Conservation (phyloP, 2,329 filamentous ascomycete genomes). For the Colletotrichum sp. region DNA sequence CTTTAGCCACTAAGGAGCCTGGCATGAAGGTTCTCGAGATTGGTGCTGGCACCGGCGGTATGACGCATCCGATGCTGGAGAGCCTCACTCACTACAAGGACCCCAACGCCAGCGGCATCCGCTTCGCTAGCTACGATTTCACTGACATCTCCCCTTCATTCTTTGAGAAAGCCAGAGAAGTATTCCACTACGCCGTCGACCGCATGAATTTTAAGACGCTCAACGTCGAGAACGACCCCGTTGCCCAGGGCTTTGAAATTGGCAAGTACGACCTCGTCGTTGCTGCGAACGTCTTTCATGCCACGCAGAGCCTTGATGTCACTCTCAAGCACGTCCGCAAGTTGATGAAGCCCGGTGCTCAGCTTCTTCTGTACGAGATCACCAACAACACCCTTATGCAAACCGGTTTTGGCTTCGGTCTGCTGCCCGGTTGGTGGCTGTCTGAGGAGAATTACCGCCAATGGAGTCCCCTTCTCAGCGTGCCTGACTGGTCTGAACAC, state of each 20-base stretch:
- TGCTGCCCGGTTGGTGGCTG: neutral
- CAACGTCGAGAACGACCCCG: constrained; percentile 32
- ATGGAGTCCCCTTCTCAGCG: neutral
- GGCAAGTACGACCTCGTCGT: constrained; percentile 31
- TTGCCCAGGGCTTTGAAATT: constrained; percentile 29
- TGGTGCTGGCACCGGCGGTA: neutral
- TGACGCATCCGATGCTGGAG: neutral
- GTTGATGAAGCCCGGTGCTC: constrained; percentile 35
- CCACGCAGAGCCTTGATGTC: constrained; percentile 24
- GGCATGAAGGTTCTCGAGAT: neutral
- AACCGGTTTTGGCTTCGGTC: neutral
- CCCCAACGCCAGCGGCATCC: neutral
- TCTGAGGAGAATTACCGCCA: neutral
- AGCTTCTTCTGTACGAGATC: constrained; percentile 21
- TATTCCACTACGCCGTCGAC: neutral
- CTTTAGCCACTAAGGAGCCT: neutral
- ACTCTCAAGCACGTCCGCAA: constrained; percentile 26
- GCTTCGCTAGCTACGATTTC: neutral
- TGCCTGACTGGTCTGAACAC: neutral
- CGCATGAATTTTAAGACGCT: constrained; percentile 27
- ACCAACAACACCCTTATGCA: neutral
- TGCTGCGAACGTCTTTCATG: constrained; percentile 32
- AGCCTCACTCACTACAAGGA: neutral
- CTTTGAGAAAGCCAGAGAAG: neutral
- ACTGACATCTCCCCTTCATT: neutral